Evolutionary conservation across 345 rosid genomes (phyloP).

Genomic region (Hibiscus syriacus): DNA sequence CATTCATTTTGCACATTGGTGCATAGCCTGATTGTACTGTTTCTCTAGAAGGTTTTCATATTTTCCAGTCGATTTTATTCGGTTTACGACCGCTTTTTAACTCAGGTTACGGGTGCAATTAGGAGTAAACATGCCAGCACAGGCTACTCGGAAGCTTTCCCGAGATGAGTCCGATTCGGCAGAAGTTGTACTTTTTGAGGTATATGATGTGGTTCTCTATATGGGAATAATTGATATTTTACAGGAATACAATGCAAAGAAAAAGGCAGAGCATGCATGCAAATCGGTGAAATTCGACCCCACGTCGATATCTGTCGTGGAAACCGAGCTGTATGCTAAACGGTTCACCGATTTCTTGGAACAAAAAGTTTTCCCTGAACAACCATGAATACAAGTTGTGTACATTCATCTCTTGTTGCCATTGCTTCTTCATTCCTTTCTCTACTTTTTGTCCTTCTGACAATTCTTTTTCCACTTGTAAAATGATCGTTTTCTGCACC

Average conservation of each 20-base stretch:
- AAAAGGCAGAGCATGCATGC: conserved; percentile 63
- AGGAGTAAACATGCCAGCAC: conserved; percentile 98
- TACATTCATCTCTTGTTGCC: background rate
- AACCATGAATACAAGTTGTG: conserved; percentile 5
- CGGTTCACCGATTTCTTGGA: conserved; percentile 66
- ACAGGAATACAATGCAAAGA: conserved; percentile 74
- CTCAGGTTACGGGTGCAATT: conserved; percentile 77
- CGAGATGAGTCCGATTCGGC: conserved; percentile 38
- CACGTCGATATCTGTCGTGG: conserved; percentile 48
- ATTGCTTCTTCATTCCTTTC: background rate
- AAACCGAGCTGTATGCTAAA: conserved; percentile 58
- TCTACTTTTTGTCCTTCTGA: background rate
- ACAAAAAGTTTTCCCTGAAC: conserved; percentile 54
- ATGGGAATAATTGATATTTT: conserved; percentile 88
- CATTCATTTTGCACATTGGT: background rate
- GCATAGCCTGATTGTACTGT: background rate
- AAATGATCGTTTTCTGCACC: background rate
- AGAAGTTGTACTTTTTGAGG: conserved; percentile 72
- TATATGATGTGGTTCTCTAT: conserved; percentile 87
- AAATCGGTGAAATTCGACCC: conserved; percentile 69
- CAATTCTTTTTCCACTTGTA: conserved; percentile 10
- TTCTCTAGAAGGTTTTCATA: background rate
- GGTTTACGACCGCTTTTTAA: background rate
- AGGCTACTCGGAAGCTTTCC: conserved; percentile 54
- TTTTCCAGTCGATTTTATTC: background rate